A percentile compares a stretch with the other conserved stretches of the same genome.
These are phyloP conservation scores for Russula abietina DNA, from an alignment of 768 basidiomycete species.

Conservation along the genomic window DNA sequence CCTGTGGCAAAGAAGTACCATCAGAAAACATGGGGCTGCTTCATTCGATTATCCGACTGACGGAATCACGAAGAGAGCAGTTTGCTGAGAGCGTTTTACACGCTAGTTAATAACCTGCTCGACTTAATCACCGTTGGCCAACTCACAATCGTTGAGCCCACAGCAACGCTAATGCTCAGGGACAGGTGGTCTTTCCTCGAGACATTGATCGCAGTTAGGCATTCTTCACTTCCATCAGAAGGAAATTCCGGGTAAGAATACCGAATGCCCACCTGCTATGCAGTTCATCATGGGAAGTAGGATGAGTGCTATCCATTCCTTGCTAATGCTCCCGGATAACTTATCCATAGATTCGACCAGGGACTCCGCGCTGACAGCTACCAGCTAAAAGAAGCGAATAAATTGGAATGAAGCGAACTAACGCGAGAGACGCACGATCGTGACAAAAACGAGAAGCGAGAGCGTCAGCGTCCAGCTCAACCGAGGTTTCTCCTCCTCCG, in stretches of 20 bases:
- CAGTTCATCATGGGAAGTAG: constrained; percentile 80
- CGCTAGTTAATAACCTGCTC: constrained; percentile 1
- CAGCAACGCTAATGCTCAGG: constrained; percentile 77
- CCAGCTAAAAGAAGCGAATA: constrained; percentile 34
- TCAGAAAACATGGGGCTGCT: not conserved
- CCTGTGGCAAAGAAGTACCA: constrained; percentile 31
- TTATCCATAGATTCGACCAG: constrained; percentile 83
- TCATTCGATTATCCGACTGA: constrained; percentile 29
- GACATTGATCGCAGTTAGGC: constrained; percentile 84
- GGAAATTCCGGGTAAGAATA: not conserved
- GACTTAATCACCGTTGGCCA: not conserved
- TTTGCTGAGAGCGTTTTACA: constrained; percentile 48
- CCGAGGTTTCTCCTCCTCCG: constrained; percentile 14
- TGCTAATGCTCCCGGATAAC: constrained; percentile 61
- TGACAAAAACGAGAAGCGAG: constrained; percentile 11
- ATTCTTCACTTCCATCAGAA: constrained; percentile 45
- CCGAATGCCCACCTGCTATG: constrained; percentile 51
- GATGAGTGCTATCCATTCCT: constrained; percentile 87
- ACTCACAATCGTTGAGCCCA: constrained; percentile 69
- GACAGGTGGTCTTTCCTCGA: constrained; percentile 80
- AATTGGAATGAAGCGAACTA: not conserved
- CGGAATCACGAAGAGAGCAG: constrained; percentile 63
- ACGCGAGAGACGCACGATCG: constrained; percentile 16
- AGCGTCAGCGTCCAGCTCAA: constrained; percentile 23
- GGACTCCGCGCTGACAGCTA: constrained; percentile 59